Evolutionary conservation across 768 basidiomycete species (phyloP).

Genomic region (Leccinum ochraceum): DNA sequence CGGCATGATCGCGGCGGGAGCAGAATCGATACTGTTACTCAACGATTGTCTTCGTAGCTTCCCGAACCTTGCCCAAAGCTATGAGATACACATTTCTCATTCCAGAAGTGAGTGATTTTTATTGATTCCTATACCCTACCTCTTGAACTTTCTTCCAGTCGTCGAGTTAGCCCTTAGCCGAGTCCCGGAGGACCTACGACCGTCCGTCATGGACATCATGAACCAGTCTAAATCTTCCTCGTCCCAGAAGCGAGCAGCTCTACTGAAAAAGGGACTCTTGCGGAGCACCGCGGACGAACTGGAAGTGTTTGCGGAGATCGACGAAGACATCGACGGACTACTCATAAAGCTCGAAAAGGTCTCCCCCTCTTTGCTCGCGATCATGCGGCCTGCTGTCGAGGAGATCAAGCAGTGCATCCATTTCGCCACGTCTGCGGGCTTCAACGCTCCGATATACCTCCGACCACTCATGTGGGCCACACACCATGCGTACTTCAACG

Average conservation of each 20-base stretch:
- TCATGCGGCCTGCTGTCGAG: constrained; percentile 52
- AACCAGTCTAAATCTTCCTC: constrained; percentile 62
- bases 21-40: constrained; percentile 71
- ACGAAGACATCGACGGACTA: constrained; percentile 62
- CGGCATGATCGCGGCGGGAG: constrained; percentile 68
- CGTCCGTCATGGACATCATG: constrained; percentile 63
- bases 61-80: constrained; percentile 64
- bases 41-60: constrained; percentile 70
- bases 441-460: constrained; percentile 56
- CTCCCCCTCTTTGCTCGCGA: constrained; percentile 50
- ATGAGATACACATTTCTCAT: constrained; percentile 81
- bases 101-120: constrained; percentile 55
- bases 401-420: constrained; percentile 67
- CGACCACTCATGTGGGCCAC: constrained; percentile 73
- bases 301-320: constrained; percentile 66
- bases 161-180: constrained; percentile 63
- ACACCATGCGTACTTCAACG: constrained; percentile 65
- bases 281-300: constrained; percentile 72
- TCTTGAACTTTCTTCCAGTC: constrained; percentile 44
- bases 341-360: constrained; percentile 57
- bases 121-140: background rate
- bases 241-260: constrained; percentile 66
- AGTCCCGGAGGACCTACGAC: constrained; percentile 56
- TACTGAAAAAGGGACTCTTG: constrained; percentile 69
- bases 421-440: constrained; percentile 60